Evolutionary conservation across 305 asterid genomes (phyloP).

Genomic region (Ajuga reptans): DNA sequence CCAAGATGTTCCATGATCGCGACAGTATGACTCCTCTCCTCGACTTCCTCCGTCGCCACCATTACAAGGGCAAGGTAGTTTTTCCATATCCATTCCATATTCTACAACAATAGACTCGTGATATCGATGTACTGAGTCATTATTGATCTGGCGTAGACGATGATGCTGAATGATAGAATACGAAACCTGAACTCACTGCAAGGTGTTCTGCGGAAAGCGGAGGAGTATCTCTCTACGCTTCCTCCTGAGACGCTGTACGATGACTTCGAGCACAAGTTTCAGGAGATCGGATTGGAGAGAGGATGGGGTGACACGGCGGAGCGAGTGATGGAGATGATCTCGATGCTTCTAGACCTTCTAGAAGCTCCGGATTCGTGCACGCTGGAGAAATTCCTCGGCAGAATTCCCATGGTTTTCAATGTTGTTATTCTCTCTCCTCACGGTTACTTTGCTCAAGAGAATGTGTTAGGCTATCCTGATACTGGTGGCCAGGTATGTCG

Average conservation of each 20-base stretch:
- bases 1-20: constrained; percentile 91
- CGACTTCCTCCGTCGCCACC: constrained; percentile 68
- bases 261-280: constrained; percentile 68
- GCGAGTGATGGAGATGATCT: constrained; percentile 71
- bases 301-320: constrained; percentile 92
- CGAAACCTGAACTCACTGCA: constrained; percentile 57
- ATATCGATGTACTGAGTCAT: no score
- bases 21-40: constrained; percentile 93
- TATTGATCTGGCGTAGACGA: constrained; percentile 44
- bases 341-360: constrained; percentile 81
- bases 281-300: constrained; percentile 85
- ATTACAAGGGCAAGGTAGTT: constrained; percentile 77
- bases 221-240: constrained; percentile 73
- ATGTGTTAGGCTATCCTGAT: constrained; percentile 72
- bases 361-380: constrained; percentile 93
- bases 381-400: constrained; percentile 79
- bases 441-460: constrained; percentile 97
- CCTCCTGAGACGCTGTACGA: constrained; percentile 46
- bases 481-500: constrained; percentile 70
- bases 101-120: no score
- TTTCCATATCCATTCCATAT: background rate
- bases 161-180: constrained; percentile 77
- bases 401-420: constrained; percentile 93
- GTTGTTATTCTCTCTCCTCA: constrained; percentile 95
- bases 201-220: constrained; percentile 74